A percentile compares a stretch with the other conserved stretches of the same genome.
phyloP scores from a whole-genome alignment of 2,329 filamentous ascomycete species.

The Ophiocordyceps robertsii region DNA sequence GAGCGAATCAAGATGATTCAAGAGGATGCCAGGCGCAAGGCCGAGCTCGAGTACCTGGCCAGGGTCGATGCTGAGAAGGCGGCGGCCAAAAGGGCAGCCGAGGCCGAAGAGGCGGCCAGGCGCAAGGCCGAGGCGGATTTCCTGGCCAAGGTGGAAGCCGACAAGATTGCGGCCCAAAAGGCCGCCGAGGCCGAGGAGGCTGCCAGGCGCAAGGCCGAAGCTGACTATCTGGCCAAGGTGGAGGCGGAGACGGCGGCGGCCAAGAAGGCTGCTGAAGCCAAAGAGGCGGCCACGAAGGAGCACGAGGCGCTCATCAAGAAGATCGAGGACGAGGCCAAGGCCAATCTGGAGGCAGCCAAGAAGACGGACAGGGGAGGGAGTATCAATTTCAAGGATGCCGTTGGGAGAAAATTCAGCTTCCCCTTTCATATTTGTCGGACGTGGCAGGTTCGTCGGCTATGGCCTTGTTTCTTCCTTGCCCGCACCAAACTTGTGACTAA shows the following conservation, averaged over 20 bases:
- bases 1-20: constrained; percentile 23
- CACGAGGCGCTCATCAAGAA: not conserved
- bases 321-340: not conserved
- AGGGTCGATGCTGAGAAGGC: constrained; percentile 27
- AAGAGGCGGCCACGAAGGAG: not conserved
- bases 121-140: constrained; percentile 47
- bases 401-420: constrained; percentile 85
- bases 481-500: constrained; percentile 1
- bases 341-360: constrained; percentile 21
- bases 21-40: constrained; percentile 23
- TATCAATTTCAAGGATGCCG: constrained; percentile 82
- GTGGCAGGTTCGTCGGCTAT: constrained; percentile 52
- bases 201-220: constrained; percentile 37
- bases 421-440: constrained; percentile 76
- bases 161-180: constrained; percentile 10
- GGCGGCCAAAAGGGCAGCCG: constrained; percentile 25
- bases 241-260: not conserved
- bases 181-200: constrained; percentile 20
- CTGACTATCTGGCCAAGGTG: not conserved
- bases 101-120: constrained; percentile 32
- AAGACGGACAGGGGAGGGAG: constrained; percentile 54
- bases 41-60: constrained; percentile 23
- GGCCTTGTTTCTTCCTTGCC: not conserved
- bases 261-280: not conserved
- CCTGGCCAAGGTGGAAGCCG: constrained; percentile 39